Percentiles rank a stretch among this genome's conserved stretches.
These are phyloP conservation scores for Debaryomyces tyrocola DNA, from an alignment of 805 yeast species.

Conservation along the genomic window DNA sequence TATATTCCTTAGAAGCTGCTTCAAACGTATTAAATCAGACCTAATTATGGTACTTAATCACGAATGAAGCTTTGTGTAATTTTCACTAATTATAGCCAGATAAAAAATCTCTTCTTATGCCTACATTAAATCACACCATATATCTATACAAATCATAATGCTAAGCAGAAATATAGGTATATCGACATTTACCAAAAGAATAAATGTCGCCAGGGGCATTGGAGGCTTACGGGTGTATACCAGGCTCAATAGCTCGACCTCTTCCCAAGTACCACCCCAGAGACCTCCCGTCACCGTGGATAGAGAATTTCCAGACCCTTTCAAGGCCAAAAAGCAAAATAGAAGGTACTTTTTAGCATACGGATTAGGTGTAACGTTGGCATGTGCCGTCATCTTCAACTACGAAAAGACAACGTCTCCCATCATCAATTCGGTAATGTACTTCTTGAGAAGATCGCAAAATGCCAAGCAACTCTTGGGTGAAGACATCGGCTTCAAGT, in stretches of 20 bases:
- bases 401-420: constrained; percentile 93
- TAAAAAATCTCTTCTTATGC: no score
- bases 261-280: neutral
- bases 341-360: constrained; percentile 52
- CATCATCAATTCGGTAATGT: constrained; percentile 80
- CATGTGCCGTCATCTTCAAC: constrained; percentile 69
- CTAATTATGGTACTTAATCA: no score
- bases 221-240: neutral
- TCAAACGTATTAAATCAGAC: no score
- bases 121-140: no score
- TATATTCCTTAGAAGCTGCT: neutral
- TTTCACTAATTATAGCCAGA: neutral
- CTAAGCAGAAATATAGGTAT: neutral
- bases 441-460: constrained; percentile 76
- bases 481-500: constrained; percentile 68
- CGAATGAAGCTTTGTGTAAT: neutral
- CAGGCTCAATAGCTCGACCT: neutral
- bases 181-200: neutral
- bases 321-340: constrained; percentile 51
- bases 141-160: neutral
- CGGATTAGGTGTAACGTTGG: constrained; percentile 37
- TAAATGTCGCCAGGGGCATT: neutral
- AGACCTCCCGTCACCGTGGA: constrained; percentile 50
- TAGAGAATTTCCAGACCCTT: constrained; percentile 80
- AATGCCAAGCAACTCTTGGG: constrained; percentile 67